Evolutionary conservation across 1,284 basidiomycete genomes (phyloP).

Genomic region (Kwoniella shivajii): DNA sequence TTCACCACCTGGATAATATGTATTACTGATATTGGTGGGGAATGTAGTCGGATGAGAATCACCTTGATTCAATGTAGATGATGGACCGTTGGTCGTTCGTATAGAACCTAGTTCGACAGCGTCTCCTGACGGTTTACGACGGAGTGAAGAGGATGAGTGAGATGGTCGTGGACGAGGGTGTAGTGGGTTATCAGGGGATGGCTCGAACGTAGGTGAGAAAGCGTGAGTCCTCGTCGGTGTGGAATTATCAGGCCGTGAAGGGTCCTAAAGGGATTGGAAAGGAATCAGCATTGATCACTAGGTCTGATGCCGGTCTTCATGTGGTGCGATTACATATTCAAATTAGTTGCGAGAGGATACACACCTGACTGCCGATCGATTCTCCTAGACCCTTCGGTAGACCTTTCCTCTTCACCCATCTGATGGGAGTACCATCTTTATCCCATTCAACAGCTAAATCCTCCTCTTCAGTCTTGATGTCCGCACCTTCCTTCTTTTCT

Average conservation of each 20-base stretch:
- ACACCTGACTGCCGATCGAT: constrained; percentile 2
- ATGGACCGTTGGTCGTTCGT: constrained; percentile 11
- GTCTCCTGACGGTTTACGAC: constrained; percentile 7
- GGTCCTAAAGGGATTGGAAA: neutral
- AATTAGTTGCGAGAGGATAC: too few species aligned
- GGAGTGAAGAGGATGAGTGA: constrained; percentile 12
- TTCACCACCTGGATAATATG: constrained; percentile 8
- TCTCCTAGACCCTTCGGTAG: constrained; percentile 4
- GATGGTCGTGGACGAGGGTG: constrained; percentile 8
- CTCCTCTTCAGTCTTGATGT: constrained; percentile 28
- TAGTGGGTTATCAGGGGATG: constrained; percentile 35
- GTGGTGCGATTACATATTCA: too few species aligned
- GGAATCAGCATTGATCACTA: too few species aligned
- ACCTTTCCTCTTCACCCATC: constrained; percentile 39
- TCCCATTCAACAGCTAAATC: constrained; percentile 52
- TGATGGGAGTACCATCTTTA: constrained; percentile 43
- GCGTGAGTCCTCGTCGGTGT: constrained; percentile 14
- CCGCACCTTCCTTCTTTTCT: constrained; percentile 1
- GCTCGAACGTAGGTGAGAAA: constrained; percentile 36
- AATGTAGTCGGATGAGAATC: neutral
- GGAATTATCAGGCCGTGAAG: neutral
- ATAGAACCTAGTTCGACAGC: constrained; percentile 13
- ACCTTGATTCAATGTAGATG: constrained; percentile 2
- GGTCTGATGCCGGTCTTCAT: too few species aligned
- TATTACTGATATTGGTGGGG: neutral